Conservation (phyloP, 1,284 basidiomycete species). For the Tilletia indica region DNA sequence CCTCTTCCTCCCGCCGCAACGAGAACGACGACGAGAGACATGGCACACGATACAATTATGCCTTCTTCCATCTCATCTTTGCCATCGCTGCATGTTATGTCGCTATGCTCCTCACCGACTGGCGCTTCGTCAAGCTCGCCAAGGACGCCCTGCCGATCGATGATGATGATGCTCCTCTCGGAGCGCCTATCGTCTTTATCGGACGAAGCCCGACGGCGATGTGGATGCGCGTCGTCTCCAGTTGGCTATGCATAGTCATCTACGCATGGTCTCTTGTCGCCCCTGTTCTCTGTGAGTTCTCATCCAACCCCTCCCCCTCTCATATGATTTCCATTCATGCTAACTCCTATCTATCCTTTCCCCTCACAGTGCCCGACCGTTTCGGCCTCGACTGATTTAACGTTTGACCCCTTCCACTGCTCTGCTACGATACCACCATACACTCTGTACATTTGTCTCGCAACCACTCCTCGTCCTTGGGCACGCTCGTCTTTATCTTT, state of each 20-base stretch:
- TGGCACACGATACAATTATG: slow-evolving; percentile 98
- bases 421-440: slow-evolving; percentile 37
- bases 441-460: no score
- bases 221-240: slow-evolving; percentile 98
- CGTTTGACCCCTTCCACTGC: slow-evolving; percentile 22
- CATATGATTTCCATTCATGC: no score
- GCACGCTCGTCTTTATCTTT: no score
- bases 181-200: slow-evolving; percentile 72
- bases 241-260: slow-evolving; percentile 67
- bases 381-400: slow-evolving; percentile 34
- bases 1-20: slow-evolving; percentile 63
- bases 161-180: slow-evolving; percentile 61
- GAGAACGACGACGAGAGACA: slow-evolving; percentile 85
- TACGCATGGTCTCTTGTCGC: slow-evolving; percentile 63
- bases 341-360: neutral
- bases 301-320: slow-evolving; percentile 35
- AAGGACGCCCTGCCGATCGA: slow-evolving; percentile 55
- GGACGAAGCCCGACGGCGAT: slow-evolving; percentile 92
- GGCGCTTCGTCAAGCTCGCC: slow-evolving; percentile 60
- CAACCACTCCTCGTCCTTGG: no score
- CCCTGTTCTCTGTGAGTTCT: slow-evolving; percentile 79
- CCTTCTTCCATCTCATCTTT: slow-evolving; percentile 98
- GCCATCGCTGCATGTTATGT: slow-evolving; percentile 96
- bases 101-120: slow-evolving; percentile 96
- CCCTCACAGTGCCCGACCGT: slow-evolving; percentile 41